A percentile compares a stretch with the other conserved stretches of the same genome.
phyloP scores from a whole-genome alignment of 176 grass and related monocot genomes.

The Zea luxurians region DNA sequence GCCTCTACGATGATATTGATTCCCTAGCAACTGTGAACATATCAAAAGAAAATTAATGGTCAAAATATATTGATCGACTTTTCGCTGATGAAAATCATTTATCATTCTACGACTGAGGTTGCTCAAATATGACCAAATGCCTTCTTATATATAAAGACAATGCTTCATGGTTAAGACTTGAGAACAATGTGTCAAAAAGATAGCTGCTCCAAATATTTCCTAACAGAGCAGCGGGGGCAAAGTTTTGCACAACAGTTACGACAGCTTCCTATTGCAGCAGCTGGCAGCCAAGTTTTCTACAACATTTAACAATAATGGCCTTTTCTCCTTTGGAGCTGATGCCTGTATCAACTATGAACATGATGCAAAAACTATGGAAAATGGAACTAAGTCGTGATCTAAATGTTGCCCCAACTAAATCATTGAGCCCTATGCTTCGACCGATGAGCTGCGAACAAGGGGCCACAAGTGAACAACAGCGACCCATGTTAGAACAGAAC shows the following conservation, averaged over 20 bases:
- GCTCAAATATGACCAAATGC: too few species aligned
- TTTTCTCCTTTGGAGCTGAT: conserved; percentile 6
- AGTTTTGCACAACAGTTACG: background rate
- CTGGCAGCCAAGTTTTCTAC: background rate
- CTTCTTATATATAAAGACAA: too few species aligned
- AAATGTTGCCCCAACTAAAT: conserved; percentile 19
- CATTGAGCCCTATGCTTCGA: background rate
- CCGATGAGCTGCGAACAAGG: background rate
- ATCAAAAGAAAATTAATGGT: background rate
- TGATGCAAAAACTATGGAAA: background rate
- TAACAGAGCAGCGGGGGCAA: background rate
- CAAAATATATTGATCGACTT: background rate
- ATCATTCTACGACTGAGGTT: too few species aligned
- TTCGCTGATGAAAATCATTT: too few species aligned
- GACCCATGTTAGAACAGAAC: conserved; percentile 1
- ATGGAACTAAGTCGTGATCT: background rate
- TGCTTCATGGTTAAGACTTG: background rate
- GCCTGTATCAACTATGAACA: conserved; percentile 36
- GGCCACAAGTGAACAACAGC: background rate
- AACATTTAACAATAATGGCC: background rate
- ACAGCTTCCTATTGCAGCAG: background rate
- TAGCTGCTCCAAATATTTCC: background rate
- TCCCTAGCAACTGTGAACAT: background rate
- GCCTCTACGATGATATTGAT: background rate
- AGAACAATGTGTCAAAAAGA: background rate